phyloP scores from a whole-genome alignment of 192 early-diverging fungal genomes.

The Rhizoclosmatium globosum region DNA sequence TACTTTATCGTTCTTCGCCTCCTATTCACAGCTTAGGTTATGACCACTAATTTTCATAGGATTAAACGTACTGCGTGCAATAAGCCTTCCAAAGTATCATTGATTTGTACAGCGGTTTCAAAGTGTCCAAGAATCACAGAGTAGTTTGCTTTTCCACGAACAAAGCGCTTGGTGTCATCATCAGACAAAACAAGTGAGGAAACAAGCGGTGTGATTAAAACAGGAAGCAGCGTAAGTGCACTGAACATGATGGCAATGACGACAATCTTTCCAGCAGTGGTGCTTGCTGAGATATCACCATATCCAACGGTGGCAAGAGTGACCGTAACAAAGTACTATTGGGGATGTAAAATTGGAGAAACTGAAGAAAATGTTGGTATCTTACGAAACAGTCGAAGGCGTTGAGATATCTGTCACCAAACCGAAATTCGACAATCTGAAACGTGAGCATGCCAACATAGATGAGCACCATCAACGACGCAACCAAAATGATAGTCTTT shows the following conservation, averaged over 20 bases:
- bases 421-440: conserved; percentile 66
- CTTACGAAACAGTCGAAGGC: conserved; percentile 28
- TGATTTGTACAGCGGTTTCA: not conserved
- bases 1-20: conserved; percentile 22
- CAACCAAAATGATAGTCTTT: conserved; percentile 61
- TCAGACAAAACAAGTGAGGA: conserved; percentile 36
- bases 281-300: conserved; percentile 71
- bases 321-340: conserved; percentile 68
- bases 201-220: conserved; percentile 46
- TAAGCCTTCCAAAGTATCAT: conserved; percentile 41
- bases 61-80: conserved; percentile 29
- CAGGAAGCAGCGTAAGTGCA: conserved; percentile 67
- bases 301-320: conserved; percentile 79
- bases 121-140: conserved; percentile 51
- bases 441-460: conserved; percentile 71
- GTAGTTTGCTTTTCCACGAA: conserved; percentile 35
- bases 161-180: conserved; percentile 42
- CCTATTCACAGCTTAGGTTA: not conserved
- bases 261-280: conserved; percentile 61
- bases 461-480: conserved; percentile 58
- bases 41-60: not conserved
- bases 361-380: not conserved
- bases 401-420: conserved; percentile 37
- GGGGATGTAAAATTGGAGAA: not conserved
- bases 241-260: conserved; percentile 68